These are phyloP conservation scores for Trifolium repens DNA, from an alignment of 306 rosid species.

Conservation along the genomic window DNA sequence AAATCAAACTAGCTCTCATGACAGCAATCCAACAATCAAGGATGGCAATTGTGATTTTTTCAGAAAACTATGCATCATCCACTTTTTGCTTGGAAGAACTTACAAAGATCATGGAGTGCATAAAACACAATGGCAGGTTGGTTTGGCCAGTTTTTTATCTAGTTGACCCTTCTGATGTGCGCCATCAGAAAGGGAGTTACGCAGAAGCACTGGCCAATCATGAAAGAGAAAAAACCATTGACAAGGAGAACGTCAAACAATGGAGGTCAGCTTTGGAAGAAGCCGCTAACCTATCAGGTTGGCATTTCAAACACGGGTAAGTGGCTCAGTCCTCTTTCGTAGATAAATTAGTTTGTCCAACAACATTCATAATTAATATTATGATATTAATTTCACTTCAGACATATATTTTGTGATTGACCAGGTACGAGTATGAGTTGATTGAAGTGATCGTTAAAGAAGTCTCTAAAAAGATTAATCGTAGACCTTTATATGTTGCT, in stretches of 20 bases:
- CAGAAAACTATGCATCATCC: slow-evolving; percentile 3
- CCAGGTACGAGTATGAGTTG: neutral
- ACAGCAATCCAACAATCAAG: slow-evolving; percentile 2
- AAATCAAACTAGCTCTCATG: slow-evolving; percentile 4
- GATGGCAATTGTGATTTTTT: neutral
- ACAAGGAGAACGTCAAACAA: neutral
- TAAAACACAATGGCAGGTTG: neutral
- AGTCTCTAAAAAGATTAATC: slow-evolving; percentile 16
- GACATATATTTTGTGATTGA: neutral
- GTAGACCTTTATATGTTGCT: neutral
- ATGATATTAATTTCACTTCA: neutral
- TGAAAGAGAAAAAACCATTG: neutral
- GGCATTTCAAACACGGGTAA: neutral
- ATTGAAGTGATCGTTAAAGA: neutral
- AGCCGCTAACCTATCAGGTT: neutral
- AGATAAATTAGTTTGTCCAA: too few relatives aligned
- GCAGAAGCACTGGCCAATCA: neutral
- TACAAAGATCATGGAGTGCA: slow-evolving; percentile 20
- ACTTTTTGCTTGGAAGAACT: neutral
- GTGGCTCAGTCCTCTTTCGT: neutral
- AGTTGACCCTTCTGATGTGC: slow-evolving; percentile 5
- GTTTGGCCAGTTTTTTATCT: neutral
- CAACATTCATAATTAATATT: neutral
- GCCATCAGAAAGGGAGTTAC: neutral
- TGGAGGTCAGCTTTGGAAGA: slow-evolving; percentile 4